Percentiles rank a stretch among this genome's conserved stretches.
Conservation (phyloP, 306 rosid species). For the Quercus parvula region DNA sequence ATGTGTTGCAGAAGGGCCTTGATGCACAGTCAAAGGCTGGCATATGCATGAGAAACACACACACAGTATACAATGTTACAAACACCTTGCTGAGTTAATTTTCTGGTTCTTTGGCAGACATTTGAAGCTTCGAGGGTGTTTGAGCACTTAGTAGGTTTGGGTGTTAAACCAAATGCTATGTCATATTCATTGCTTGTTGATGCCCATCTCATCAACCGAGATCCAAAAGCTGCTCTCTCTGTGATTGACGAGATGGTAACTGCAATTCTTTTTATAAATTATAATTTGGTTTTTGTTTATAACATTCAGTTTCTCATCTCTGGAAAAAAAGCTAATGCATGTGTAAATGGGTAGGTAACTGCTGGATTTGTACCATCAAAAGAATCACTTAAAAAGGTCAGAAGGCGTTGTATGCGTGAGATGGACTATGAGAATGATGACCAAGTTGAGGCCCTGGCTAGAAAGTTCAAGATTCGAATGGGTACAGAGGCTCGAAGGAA, state of each 20-base stretch:
- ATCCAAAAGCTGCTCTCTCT: slow-evolving; percentile 65
- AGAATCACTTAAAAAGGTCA: slow-evolving; percentile 57
- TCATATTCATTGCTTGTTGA: slow-evolving; percentile 79
- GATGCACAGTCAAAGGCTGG: not conserved
- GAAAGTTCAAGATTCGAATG: slow-evolving; percentile 39
- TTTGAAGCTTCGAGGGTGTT: slow-evolving; percentile 78
- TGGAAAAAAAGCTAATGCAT: slow-evolving; percentile 19
- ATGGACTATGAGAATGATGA: slow-evolving; percentile 67
- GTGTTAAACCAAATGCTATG: slow-evolving; percentile 74
- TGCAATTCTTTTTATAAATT: slow-evolving; percentile 5
- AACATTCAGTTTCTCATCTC: not conserved
- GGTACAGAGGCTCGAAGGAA: slow-evolving; percentile 57
- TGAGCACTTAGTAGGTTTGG: slow-evolving; percentile 76
- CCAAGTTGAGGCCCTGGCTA: slow-evolving; percentile 49
- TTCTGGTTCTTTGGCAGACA: slow-evolving; percentile 49
- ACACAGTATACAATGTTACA: not conserved
- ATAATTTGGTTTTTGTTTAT: not conserved
- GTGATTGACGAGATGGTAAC: slow-evolving; percentile 73
- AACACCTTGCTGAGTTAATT: slow-evolving; percentile 5
- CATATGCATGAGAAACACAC: not conserved
- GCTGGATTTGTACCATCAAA: slow-evolving; percentile 76
- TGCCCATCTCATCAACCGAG: slow-evolving; percentile 81
- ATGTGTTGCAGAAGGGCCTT: not conserved
- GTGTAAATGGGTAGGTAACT: slow-evolving; percentile 40
- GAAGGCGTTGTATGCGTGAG: slow-evolving; percentile 79